Percentiles rank a stretch among this genome's conserved stretches.
Evolutionary conservation across 768 basidiomycete genomes (phyloP).

Genomic region (Hericium coralloides): DNA sequence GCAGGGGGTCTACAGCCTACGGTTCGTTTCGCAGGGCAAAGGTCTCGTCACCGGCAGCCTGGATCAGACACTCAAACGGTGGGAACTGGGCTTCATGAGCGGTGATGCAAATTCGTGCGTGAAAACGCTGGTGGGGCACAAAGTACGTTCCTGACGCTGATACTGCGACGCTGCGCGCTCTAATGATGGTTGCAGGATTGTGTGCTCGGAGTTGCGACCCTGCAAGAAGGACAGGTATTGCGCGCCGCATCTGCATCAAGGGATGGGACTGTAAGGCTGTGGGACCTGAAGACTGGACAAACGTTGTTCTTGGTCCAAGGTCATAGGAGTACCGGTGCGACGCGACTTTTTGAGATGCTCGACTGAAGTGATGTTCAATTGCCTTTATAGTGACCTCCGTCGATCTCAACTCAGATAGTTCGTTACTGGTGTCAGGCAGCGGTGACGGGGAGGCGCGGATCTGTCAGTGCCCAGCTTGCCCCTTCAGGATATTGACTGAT

Average conservation of each 20-base stretch:
- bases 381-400: constrained; percentile 25
- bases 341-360: background rate
- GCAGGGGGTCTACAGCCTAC: constrained; percentile 37
- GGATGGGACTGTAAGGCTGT: background rate
- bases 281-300: constrained; percentile 5
- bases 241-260: background rate
- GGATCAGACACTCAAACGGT: constrained; percentile 37
- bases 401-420: constrained; percentile 26
- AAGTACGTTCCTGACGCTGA: background rate
- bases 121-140: constrained; percentile 23
- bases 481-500: background rate
- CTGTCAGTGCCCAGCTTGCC: constrained; percentile 15
- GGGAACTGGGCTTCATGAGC: constrained; percentile 28
- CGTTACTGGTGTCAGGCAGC: constrained; percentile 27
- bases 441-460: constrained; percentile 29
- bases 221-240: background rate
- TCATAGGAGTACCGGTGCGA: constrained; percentile 1
- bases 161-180: constrained; percentile 5
- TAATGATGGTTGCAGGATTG: background rate
- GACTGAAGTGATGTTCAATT: background rate
- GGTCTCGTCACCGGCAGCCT: constrained; percentile 33
- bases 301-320: background rate
- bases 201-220: background rate
- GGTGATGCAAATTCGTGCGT: background rate
- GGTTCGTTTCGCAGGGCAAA: constrained; percentile 32